phyloP scores from a whole-genome alignment of 2,329 filamentous ascomycete genomes.

The Nothomitra cinnamomea region DNA sequence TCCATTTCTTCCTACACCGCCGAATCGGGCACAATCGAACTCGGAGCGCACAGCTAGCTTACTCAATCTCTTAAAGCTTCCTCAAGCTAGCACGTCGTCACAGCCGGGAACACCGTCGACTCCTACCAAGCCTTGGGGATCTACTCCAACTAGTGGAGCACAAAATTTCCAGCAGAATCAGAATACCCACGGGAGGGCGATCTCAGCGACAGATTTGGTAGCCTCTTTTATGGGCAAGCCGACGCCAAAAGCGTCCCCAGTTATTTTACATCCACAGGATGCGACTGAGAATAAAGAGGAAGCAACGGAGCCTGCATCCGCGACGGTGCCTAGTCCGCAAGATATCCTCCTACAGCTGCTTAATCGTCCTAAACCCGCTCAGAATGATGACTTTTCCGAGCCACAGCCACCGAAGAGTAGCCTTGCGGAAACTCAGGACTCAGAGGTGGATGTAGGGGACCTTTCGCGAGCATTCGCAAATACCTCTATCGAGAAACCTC shows the following conservation, averaged over 20 bases:
- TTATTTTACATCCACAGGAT: slow-evolving; percentile 14
- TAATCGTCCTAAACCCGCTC: slow-evolving; percentile 45
- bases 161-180: slow-evolving; percentile 8
- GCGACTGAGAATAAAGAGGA: slow-evolving; percentile 12
- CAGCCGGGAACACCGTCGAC: slow-evolving; percentile 9
- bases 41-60: slow-evolving; percentile 37
- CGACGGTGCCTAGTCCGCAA: slow-evolving; percentile 48
- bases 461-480: slow-evolving; percentile 28
- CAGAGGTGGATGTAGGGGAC: slow-evolving; percentile 26
- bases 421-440: slow-evolving; percentile 18
- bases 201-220: slow-evolving; percentile 40
- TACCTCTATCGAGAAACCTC: slow-evolving; percentile 24
- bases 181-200: slow-evolving; percentile 19
- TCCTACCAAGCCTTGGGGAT: slow-evolving; percentile 1
- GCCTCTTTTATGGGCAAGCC: slow-evolving; percentile 36
- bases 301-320: slow-evolving; percentile 12
- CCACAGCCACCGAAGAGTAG: slow-evolving; percentile 13
- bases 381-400: slow-evolving; percentile 6
- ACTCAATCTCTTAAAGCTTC: slow-evolving; percentile 49
- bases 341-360: slow-evolving; percentile 75
- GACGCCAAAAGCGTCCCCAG: slow-evolving; percentile 6
- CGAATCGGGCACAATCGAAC: slow-evolving; percentile 25
- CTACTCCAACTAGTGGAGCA: background rate
- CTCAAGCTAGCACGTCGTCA: slow-evolving; percentile 22
- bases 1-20: slow-evolving; percentile 31